These are phyloP conservation scores for Clarireedia monteithiana DNA, from an alignment of 2,329 filamentous ascomycete genomes.

Conservation along the genomic window DNA sequence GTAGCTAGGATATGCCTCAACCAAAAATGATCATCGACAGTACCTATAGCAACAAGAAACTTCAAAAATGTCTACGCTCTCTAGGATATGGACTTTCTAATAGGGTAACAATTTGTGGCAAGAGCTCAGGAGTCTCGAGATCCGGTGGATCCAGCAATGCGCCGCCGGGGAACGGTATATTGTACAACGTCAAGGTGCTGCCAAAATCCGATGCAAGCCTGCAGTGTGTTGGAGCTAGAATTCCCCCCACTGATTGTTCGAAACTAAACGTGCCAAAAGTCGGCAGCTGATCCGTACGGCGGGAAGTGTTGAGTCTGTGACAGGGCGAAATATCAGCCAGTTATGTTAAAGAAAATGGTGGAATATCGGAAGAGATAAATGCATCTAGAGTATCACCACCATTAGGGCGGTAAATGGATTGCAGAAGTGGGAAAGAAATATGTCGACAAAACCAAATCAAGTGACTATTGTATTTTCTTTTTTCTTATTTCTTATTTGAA, in stretches of 20 bases:
- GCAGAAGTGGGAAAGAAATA: conserved; percentile 17
- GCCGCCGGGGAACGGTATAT: conserved; percentile 18
- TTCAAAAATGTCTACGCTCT: neutral
- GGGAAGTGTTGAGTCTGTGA: conserved; percentile 20
- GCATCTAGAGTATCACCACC: conserved; percentile 10
- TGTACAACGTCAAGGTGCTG: conserved; percentile 23
- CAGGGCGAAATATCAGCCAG: conserved; percentile 24
- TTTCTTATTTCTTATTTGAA: neutral
- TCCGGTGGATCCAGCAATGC: conserved; percentile 19
- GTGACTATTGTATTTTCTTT: conserved; percentile 13
- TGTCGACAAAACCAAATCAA: conserved; percentile 16
- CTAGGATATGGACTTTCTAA: neutral
- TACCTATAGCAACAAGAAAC: neutral
- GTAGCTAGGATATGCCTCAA: neutral
- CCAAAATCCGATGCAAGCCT: conserved; percentile 26
- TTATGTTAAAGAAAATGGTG: conserved; percentile 12
- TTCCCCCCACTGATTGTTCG: conserved; percentile 18
- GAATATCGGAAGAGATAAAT: conserved; percentile 18
- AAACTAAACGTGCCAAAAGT: conserved; percentile 20
- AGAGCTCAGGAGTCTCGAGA: conserved; percentile 2
- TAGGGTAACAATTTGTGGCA: neutral
- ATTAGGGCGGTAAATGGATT: conserved; percentile 21
- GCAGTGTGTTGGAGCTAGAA: conserved; percentile 15
- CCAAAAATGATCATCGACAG: neutral
- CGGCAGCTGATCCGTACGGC: conserved; percentile 28